A percentile compares a stretch with the other conserved stretches of the same genome.
Conservation (phyloP, 306 rosid species). For the Abrus pulchellus region DNA sequence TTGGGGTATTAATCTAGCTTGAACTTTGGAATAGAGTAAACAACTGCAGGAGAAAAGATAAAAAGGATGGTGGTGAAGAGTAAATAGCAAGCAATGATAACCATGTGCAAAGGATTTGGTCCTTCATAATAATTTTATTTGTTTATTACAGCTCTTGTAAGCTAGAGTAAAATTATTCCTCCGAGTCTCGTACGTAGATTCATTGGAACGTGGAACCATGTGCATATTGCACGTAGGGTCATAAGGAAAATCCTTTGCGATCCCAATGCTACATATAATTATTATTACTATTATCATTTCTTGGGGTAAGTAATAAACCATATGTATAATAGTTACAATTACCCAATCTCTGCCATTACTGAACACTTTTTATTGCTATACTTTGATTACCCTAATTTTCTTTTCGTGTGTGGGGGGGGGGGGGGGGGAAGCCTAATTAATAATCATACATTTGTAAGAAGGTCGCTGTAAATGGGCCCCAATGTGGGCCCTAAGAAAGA, state of each 20-base stretch:
- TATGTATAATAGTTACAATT: neutral
- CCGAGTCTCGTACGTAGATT: slow-evolving; percentile 40
- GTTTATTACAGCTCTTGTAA: slow-evolving; percentile 46
- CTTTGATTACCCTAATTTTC: neutral
- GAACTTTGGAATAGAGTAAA: slow-evolving; percentile 39
- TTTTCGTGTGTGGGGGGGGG: too few species aligned
- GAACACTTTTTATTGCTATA: neutral
- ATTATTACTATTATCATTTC: neutral
- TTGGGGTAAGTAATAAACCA: neutral
- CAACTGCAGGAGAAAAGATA: neutral
- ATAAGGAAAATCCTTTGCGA: slow-evolving; percentile 43
- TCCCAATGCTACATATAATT: slow-evolving; percentile 47
- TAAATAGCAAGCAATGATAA: slow-evolving; percentile 65
- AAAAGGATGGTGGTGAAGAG: slow-evolving; percentile 47
- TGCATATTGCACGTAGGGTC: slow-evolving; percentile 55
- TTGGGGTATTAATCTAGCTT: slow-evolving; percentile 35
- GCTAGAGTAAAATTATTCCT: slow-evolving; percentile 45
- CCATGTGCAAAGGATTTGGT: slow-evolving; percentile 64
- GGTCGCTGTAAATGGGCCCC: slow-evolving; percentile 50
- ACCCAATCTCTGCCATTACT: slow-evolving; percentile 8
- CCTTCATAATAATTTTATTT: slow-evolving; percentile 29
- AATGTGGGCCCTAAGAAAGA: slow-evolving; percentile 63
- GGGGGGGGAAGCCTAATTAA: slow-evolving; percentile 32
- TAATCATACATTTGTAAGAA: slow-evolving; percentile 10
- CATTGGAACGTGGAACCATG: slow-evolving; percentile 72